A percentile compares a stretch with the other conserved stretches of the same genome.
Evolutionary conservation across 2,329 filamentous ascomycete genomes (phyloP).

Genomic region (Chaetomiaceae sp.): DNA sequence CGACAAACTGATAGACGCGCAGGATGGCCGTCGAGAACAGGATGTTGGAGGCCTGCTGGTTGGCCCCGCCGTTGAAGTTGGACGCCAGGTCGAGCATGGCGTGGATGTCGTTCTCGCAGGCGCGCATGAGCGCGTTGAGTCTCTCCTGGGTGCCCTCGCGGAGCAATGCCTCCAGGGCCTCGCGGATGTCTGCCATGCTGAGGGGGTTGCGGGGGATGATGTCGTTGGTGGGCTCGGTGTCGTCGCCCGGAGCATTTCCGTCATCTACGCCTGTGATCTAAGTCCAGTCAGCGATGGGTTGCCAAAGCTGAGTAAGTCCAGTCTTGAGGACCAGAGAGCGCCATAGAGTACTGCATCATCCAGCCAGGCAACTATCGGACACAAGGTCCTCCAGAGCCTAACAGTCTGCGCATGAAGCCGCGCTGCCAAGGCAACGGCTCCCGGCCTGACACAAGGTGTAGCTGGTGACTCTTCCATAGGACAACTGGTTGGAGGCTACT

Average conservation of each 20-base stretch:
- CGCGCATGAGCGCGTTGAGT: neutral
- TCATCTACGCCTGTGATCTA: neutral
- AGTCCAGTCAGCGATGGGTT: conserved; percentile 7
- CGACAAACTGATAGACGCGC: neutral
- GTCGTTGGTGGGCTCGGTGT: neutral
- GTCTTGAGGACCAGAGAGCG: neutral
- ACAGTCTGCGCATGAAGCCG: neutral
- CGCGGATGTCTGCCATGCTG: neutral
- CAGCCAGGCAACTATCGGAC: neutral
- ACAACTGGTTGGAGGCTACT: neutral
- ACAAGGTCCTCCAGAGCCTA: neutral
- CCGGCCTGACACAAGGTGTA: neutral
- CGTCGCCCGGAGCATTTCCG: no score
- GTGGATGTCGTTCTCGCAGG: neutral
- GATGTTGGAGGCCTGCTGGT: neutral
- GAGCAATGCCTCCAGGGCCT: neutral
- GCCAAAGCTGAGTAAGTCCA: conserved; percentile 8
- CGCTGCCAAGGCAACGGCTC: neutral
- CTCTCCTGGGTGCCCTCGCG: neutral
- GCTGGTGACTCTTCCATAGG: neutral
- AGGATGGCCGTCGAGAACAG: neutral
- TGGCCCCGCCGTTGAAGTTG: neutral
- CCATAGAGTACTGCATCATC: neutral
- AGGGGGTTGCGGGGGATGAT: neutral
- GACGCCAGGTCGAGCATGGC: neutral